Percentiles rank a stretch among this genome's conserved stretches.
Evolutionary conservation across 352 stramenopile species (phyloP).

Genomic region (Pythium volutum): DNA sequence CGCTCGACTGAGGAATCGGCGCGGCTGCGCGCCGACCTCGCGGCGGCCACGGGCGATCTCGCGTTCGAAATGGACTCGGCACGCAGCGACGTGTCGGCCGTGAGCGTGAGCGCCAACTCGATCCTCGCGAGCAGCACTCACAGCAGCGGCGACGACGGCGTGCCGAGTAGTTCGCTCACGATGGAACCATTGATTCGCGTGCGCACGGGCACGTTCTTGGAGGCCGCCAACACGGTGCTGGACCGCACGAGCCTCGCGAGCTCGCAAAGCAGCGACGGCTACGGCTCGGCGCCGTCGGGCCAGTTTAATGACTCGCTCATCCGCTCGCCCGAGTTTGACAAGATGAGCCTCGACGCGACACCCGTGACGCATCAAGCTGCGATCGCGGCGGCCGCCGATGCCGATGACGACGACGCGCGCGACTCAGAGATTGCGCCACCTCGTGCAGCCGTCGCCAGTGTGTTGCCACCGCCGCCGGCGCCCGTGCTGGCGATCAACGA

Average conservation of each 20-base stretch:
- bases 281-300: constrained; percentile 3
- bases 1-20: constrained; percentile 10
- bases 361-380: not conserved
- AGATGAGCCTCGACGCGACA: constrained; percentile 22
- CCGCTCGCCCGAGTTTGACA: constrained; percentile 22
- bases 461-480: too few relatives aligned
- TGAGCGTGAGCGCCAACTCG: constrained; percentile 16
- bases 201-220: constrained; percentile 14
- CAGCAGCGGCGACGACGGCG: constrained; percentile 6
- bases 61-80: constrained; percentile 11
- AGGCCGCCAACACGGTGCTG: constrained; percentile 15
- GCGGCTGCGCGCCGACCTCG: constrained; percentile 8
- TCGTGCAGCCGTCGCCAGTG: not conserved
- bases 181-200: not conserved
- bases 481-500: too few relatives aligned
- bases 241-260: constrained; percentile 5
- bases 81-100: not conserved
- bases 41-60: constrained; percentile 4
- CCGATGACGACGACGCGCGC: not conserved
- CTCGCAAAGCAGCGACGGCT: constrained; percentile 3
- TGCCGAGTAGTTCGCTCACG: not conserved
- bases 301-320: constrained; percentile 17
- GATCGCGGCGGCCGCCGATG: not conserved
- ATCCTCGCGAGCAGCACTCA: constrained; percentile 15
- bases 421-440: not conserved